phyloP scores from a whole-genome alignment of 768 basidiomycete genomes.

The Tulasnella sp. region DNA sequence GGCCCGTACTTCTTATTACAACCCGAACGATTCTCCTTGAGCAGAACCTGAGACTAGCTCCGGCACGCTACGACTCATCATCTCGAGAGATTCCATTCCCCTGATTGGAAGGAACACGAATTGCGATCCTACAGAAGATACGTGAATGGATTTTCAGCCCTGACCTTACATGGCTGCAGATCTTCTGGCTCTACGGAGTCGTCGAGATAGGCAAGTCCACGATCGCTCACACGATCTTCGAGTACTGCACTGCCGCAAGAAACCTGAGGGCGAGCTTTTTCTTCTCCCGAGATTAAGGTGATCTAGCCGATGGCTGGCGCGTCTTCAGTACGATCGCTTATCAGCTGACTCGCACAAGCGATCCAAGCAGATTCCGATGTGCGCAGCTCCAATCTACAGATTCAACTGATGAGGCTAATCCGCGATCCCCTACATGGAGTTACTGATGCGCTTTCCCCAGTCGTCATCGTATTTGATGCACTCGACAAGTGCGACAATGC shows the following conservation, averaged over 20 bases:
- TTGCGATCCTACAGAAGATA: neutral
- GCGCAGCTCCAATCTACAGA: slow-evolving; percentile 17
- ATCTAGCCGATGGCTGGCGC: slow-evolving; percentile 18
- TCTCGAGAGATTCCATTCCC: too few species aligned
- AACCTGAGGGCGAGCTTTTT: slow-evolving; percentile 29
- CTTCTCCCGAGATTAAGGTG: slow-evolving; percentile 24
- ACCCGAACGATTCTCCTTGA: too few species aligned
- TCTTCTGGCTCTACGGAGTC: slow-evolving; percentile 26
- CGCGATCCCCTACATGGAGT: slow-evolving; percentile 1
- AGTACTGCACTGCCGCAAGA: slow-evolving; percentile 15
- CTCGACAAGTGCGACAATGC: slow-evolving; percentile 34
- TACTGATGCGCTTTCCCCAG: neutral
- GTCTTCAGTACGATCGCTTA: slow-evolving; percentile 29
- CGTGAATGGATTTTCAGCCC: neutral
- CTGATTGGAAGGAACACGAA: neutral
- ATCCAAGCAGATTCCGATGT: slow-evolving; percentile 6
- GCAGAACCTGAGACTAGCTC: too few species aligned
- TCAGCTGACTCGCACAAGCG: slow-evolving; percentile 25
- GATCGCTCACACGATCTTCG: slow-evolving; percentile 24
- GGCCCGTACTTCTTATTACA: too few species aligned
- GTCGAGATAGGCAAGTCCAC: slow-evolving; percentile 32
- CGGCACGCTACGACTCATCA: too few species aligned
- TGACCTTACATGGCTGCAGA: slow-evolving; percentile 15
- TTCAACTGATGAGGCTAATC: slow-evolving; percentile 20
- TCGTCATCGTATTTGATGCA: slow-evolving; percentile 30